Conservation (phyloP, 371 early-diverging fungal genomes). For the Saksenaea vasiformis region DNA sequence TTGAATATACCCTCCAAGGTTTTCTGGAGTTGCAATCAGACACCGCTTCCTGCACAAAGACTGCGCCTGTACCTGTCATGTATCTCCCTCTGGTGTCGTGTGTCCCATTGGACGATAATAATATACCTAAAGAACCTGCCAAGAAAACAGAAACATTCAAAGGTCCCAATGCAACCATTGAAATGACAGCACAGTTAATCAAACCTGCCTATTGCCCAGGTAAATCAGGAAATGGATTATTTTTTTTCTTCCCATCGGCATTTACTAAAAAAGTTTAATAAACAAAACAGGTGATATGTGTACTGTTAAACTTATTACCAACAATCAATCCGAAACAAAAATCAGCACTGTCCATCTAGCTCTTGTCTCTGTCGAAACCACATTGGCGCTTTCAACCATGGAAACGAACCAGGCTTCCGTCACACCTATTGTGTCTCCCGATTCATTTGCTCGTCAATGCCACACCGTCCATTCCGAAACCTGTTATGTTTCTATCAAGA, state of each 20-base stretch:
- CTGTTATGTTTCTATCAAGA: conserved; percentile 29
- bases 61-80: conserved; percentile 26
- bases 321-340: conserved; percentile 43
- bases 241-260: background rate
- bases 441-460: conserved; percentile 21
- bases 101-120: background rate
- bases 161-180: conserved; percentile 20
- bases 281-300: conserved; percentile 39
- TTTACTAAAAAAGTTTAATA: background rate
- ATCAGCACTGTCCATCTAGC: conserved; percentile 34
- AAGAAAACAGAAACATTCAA: conserved; percentile 23
- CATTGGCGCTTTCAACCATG: background rate
- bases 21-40: conserved; percentile 24
- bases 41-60: conserved; percentile 14
- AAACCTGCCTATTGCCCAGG: conserved; percentile 49
- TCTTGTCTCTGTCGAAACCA: conserved; percentile 15
- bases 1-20: conserved; percentile 42
- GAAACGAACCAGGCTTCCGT: background rate
- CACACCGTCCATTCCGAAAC: conserved; percentile 35
- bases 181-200: conserved; percentile 33
- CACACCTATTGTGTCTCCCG: background rate
- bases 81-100: conserved; percentile 44
- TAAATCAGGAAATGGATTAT: too few relatives aligned
- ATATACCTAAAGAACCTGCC: background rate
- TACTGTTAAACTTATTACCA: conserved; percentile 33